Conservation (phyloP, 2,329 filamentous ascomycete genomes). For the Aspergillus persii region DNA sequence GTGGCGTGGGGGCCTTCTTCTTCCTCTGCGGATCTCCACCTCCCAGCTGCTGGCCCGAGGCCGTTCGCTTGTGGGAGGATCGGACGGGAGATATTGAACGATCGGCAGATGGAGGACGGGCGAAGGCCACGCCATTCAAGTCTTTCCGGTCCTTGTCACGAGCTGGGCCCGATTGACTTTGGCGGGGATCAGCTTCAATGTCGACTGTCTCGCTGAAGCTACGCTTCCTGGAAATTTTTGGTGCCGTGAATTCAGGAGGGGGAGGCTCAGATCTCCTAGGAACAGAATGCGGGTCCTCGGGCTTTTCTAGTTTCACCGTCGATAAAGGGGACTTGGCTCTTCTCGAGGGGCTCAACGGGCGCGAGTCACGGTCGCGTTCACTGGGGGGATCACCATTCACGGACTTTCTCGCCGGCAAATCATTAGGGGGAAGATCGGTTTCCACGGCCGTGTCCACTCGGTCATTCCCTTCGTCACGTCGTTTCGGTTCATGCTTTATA, state of each 20-base stretch:
- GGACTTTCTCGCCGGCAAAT: conserved; percentile 27
- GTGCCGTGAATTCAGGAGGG: conserved; percentile 12
- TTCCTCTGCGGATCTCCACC: conserved; percentile 23
- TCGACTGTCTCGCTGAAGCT: conserved; percentile 38
- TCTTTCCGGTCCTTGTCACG: conserved; percentile 27
- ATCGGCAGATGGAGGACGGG: conserved; percentile 30
- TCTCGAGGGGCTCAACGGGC: conserved; percentile 25
- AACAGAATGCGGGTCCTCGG: conserved; percentile 29
- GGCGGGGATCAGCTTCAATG: conserved; percentile 29
- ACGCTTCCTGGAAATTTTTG: conserved; percentile 32
- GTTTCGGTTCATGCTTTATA: conserved; percentile 38
- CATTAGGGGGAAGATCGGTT: conserved; percentile 21
- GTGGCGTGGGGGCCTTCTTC: conserved; percentile 42
- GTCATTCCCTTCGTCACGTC: conserved; percentile 26
- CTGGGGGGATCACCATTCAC: conserved; percentile 26
- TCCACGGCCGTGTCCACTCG: conserved; percentile 15
- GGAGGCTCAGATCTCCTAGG: conserved; percentile 22
- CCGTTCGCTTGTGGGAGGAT: conserved; percentile 36
- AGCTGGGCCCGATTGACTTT: conserved; percentile 15
- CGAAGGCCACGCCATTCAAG: conserved; percentile 24
- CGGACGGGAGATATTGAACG: conserved; percentile 38
- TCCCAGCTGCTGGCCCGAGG: conserved; percentile 33
- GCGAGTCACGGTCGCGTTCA: conserved; percentile 21
- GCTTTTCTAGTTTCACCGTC: conserved; percentile 37
- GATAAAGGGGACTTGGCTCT: conserved; percentile 32